A percentile compares a stretch with the other conserved stretches of the same genome.
phyloP scores from a whole-genome alignment of 2,329 filamentous ascomycete genomes.

The Fusarium palustre region DNA sequence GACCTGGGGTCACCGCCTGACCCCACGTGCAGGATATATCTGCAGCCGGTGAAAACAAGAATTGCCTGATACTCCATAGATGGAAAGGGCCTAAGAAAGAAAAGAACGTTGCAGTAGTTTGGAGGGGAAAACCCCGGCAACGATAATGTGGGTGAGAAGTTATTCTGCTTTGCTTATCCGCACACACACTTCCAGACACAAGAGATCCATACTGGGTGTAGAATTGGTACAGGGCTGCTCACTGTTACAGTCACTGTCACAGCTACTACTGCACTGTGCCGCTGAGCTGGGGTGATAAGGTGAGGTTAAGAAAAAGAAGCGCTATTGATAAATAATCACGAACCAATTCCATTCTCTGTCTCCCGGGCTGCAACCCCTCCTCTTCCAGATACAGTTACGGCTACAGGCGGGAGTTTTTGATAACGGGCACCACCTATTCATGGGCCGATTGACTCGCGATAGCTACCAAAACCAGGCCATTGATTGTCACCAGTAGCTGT shows the following conservation, averaged over 20 bases:
- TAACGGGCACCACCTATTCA: not conserved
- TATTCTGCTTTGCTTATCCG: conserved; percentile 4
- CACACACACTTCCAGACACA: not conserved
- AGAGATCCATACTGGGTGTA: not conserved
- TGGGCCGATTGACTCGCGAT: conserved; percentile 17
- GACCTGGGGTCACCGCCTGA: conserved; percentile 38
- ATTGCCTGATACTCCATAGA: conserved; percentile 28
- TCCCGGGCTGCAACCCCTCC: conserved; percentile 30
- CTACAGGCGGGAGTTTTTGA: conserved; percentile 37
- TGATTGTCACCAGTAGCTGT: not conserved
- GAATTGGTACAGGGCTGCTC: conserved; percentile 25
- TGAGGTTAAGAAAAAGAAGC: not conserved
- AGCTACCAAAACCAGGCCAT: not conserved
- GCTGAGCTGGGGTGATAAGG: conserved; percentile 39
- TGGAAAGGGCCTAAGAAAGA: not conserved
- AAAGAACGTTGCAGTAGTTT: conserved; percentile 34
- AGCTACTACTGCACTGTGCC: conserved; percentile 29
- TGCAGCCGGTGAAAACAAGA: conserved; percentile 38
- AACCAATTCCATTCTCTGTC: conserved; percentile 28
- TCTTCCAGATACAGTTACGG: conserved; percentile 16
- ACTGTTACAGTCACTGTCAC: not conserved
- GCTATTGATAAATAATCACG: conserved; percentile 21
- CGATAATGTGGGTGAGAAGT: conserved; percentile 7
- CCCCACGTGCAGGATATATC: conserved; percentile 35
- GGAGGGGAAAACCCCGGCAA: not conserved